A percentile compares a stretch with the other conserved stretches of the same genome.
These are phyloP conservation scores for Peniophora sp. DNA, from an alignment of 1,284 basidiomycete genomes.

Conservation along the genomic window DNA sequence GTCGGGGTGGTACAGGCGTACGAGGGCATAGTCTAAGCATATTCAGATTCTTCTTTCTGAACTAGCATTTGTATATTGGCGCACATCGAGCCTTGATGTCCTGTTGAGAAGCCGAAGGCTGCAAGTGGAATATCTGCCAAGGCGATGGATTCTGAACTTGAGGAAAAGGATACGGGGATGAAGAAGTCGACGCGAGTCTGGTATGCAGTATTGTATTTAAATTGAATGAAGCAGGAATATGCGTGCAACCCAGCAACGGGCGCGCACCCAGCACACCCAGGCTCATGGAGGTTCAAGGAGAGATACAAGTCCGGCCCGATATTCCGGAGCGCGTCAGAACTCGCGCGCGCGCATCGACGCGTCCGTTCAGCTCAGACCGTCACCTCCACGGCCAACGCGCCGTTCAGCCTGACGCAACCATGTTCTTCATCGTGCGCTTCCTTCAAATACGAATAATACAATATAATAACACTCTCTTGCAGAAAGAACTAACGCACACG, in stretches of 20 bases:
- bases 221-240: neutral
- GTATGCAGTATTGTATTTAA: slow-evolving; percentile 3
- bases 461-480: slow-evolving; percentile 5
- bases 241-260: neutral
- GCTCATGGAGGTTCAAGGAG: neutral
- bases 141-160: slow-evolving; percentile 33
- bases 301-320: neutral
- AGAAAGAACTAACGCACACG: slow-evolving; percentile 94
- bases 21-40: slow-evolving; percentile 44
- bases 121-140: slow-evolving; percentile 47
- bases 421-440: slow-evolving; percentile 75
- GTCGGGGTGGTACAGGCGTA: slow-evolving; percentile 46
- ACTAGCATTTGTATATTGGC: slow-evolving; percentile 11
- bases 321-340: neutral
- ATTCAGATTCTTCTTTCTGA: too few species aligned
- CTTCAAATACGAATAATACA: neutral
- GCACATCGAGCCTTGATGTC: slow-evolving; percentile 45
- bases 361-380: neutral
- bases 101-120: slow-evolving; percentile 29
- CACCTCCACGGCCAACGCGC: neutral
- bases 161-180: slow-evolving; percentile 30
- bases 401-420: slow-evolving; percentile 22
- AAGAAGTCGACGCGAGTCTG: slow-evolving; percentile 16
- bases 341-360: neutral
- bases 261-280: too few species aligned